Percentiles rank a stretch among this genome's conserved stretches.
Evolutionary conservation across 768 basidiomycete genomes (phyloP).

Genomic region (Leccinum disarticulatum): DNA sequence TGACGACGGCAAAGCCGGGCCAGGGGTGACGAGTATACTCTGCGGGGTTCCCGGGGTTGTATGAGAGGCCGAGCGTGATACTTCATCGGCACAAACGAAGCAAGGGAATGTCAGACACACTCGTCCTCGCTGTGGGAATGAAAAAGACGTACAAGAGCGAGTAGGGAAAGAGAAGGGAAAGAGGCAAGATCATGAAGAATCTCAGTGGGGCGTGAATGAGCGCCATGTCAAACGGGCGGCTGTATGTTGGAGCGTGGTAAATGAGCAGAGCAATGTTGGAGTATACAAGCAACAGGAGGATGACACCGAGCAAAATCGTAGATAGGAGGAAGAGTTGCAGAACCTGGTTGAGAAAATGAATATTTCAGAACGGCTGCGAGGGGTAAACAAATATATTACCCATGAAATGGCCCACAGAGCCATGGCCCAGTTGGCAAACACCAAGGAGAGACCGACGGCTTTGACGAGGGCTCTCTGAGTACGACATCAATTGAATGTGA

Average conservation of each 20-base stretch:
- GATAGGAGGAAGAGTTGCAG: constrained; percentile 75
- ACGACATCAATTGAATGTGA: background rate
- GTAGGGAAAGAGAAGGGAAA: constrained; percentile 46
- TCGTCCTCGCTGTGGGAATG: background rate
- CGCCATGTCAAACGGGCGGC: constrained; percentile 70
- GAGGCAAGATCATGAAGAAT: constrained; percentile 60
- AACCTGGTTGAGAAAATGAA: constrained; percentile 40
- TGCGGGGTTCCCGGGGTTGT: constrained; percentile 46
- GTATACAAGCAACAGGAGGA: constrained; percentile 71
- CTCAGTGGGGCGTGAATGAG: constrained; percentile 88
- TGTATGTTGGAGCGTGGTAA: constrained; percentile 61
- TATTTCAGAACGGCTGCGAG: background rate
- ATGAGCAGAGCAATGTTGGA: constrained; percentile 76
- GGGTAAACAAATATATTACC: constrained; percentile 35
- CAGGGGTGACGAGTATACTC: constrained; percentile 64
- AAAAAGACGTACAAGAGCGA: constrained; percentile 48
- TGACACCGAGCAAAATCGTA: constrained; percentile 69
- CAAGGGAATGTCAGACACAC: background rate
- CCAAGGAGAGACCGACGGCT: constrained; percentile 77
- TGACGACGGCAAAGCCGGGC: constrained; percentile 70
- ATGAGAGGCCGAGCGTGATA: constrained; percentile 67
- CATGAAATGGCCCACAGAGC: constrained; percentile 79
- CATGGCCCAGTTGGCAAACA: constrained; percentile 78
- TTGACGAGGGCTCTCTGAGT: constrained; percentile 62
- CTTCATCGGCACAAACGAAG: constrained; percentile 34